Base-by-base conservation (phyloP, 2,329 filamentous ascomycete species). In the Xylariaceae sp. region DNA sequence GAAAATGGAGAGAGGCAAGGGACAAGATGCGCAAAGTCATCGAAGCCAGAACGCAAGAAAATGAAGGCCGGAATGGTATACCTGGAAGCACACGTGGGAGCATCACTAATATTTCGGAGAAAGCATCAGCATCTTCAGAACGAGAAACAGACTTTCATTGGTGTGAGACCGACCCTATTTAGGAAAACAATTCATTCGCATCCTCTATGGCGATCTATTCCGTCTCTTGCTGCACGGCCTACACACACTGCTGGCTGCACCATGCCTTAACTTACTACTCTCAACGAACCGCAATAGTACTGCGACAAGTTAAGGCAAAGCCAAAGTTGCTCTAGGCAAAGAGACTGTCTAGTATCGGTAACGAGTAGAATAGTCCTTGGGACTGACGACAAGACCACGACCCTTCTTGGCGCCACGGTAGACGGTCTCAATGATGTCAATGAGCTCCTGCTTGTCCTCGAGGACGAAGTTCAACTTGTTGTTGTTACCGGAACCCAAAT, bases 391-490 rank as follows among this genome's bases (percentile, higher is more conserved):
- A 67, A 99, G 77, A 88, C 95, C 94, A 56, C 93, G 82, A 0
- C 95, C 94, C 79, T 99, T 99, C 82, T 96, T 97, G 37, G 94
- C 94, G n/a, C 94, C 94, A 60, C 92, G 87, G 74, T 97, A 99
- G 62, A 99, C 92, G 3, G 92, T 97, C 81, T 99, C 94, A 71
- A 97, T 87, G 66, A 99, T 99, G 76, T 99, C 94, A 70, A 99
- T 96, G 70, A 99, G 80, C 78, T 99, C 94, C 75, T 97, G 93
- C 78, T 99, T 97, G 72, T 99, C 93, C 76, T 97, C 92, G 56
- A 96, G 80, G 52, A 96, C 90, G 88, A 91, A 96, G 73, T 97
- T 97, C 67, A 97, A 80, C 75, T 97, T 97, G 75, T 99, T 99
- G 76, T 99, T 99, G 78, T 99, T 96, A 65, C 94, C 94, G 1